Percentiles rank a stretch among this genome's conserved stretches.
Evolutionary conservation across 352 stramenopile genomes (phyloP).

Genomic region (Elongisporangium anandrum): DNA sequence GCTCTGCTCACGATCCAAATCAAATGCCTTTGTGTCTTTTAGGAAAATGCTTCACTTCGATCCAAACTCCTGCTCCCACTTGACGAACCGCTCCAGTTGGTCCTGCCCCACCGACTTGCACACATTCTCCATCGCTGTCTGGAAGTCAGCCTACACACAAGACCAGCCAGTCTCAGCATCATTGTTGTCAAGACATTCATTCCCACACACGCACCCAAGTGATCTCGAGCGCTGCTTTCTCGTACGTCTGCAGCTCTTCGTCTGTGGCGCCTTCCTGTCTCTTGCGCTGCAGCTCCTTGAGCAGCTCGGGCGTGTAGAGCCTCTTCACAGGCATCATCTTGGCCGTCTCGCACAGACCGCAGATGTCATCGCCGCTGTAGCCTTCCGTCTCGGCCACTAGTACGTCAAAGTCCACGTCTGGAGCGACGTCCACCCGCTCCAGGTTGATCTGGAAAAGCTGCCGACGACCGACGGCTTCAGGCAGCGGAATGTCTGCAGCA

Average conservation of each 20-base stretch:
- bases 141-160: conserved; percentile 38
- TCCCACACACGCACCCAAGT: background rate
- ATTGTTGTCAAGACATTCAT: too few relatives aligned
- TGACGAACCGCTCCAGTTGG: conserved; percentile 66
- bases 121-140: conserved; percentile 69
- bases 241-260: background rate
- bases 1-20: too few relatives aligned
- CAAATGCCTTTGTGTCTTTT: conserved; percentile 9
- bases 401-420: conserved; percentile 72
- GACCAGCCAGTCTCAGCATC: background rate
- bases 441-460: conserved; percentile 79
- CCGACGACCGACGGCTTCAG: conserved; percentile 42
- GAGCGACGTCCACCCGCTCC: conserved; percentile 66
- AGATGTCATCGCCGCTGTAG: conserved; percentile 59
- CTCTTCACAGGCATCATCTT: conserved; percentile 83
- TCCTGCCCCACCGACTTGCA: conserved; percentile 79
- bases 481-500: conserved; percentile 87
- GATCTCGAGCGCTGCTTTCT: background rate
- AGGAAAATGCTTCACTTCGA: too few relatives aligned
- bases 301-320: conserved; percentile 64
- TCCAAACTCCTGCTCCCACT: conserved; percentile 80
- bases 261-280: background rate
- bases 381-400: conserved; percentile 68
- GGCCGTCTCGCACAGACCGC: conserved; percentile 56
- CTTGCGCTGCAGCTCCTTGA: conserved; percentile 9